Evolutionary conservation across 2,329 filamentous ascomycete genomes (phyloP).

Genomic region (Ophiocordyceps camponoti-saundersi): DNA sequence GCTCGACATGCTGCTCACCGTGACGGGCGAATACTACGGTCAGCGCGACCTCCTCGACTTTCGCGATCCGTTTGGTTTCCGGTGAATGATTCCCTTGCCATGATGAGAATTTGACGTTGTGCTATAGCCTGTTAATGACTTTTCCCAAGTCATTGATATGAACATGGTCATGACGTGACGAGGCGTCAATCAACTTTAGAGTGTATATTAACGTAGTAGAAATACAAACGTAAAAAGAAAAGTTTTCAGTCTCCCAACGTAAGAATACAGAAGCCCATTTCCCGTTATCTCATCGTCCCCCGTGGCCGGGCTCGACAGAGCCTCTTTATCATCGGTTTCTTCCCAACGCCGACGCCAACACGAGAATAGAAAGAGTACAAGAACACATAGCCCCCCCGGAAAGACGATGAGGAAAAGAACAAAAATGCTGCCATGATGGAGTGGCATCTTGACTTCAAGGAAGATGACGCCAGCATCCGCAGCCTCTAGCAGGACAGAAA

Average conservation of each 20-base stretch:
- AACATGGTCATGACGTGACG: no score
- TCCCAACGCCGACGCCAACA: background rate
- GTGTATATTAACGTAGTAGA: no score
- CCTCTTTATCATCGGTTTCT: background rate
- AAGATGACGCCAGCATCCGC: background rate
- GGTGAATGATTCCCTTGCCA: background rate
- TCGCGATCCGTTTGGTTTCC: slow-evolving; percentile 39
- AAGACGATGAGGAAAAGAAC: no score
- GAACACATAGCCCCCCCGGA: no score
- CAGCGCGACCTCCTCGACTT: slow-evolving; percentile 73
- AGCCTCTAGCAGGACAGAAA: background rate
- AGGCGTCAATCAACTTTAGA: no score
- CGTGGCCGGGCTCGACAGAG: background rate
- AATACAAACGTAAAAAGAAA: no score
- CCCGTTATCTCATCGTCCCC: no score
- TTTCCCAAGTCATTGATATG: no score
- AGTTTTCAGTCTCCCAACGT: no score
- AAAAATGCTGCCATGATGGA: background rate
- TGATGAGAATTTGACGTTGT: background rate
- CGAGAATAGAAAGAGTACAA: background rate
- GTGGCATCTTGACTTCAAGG: background rate
- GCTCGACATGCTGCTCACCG: slow-evolving; percentile 79
- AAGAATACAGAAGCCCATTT: no score
- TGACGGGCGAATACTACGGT: slow-evolving; percentile 78
- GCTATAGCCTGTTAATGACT: background rate